A percentile compares a stretch with the other conserved stretches of the same genome.
Evolutionary conservation across 306 rosid species (phyloP).

Genomic region (Mimosa pudica): DNA sequence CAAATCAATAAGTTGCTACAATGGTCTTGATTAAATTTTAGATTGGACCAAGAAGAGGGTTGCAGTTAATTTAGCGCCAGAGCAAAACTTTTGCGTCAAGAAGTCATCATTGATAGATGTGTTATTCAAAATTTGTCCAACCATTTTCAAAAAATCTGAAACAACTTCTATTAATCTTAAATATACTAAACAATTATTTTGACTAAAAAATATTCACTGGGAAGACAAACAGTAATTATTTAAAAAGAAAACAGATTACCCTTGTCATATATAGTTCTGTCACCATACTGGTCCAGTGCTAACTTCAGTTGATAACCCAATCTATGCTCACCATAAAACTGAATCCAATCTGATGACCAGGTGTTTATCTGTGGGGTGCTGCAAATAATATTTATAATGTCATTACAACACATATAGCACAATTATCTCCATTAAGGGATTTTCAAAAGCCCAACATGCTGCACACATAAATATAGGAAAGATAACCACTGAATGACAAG

Average conservation of each 20-base stretch:
- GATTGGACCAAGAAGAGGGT: conserved; percentile 6
- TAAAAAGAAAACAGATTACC: conserved; percentile 44
- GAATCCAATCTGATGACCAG: conserved; percentile 92
- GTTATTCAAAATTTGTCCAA: neutral
- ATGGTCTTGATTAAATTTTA: conserved; percentile 4
- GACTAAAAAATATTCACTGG: neutral
- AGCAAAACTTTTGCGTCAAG: neutral
- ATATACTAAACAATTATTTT: neutral
- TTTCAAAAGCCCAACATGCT: conserved; percentile 2
- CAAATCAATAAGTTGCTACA: neutral
- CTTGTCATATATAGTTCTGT: conserved; percentile 68
- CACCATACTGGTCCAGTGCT: conserved; percentile 67
- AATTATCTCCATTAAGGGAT: conserved; percentile 14
- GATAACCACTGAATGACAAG: conserved; percentile 1
- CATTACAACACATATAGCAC: conserved; percentile 19
- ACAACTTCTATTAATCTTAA: neutral
- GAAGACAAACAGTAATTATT: conserved; percentile 16
- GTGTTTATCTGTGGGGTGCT: conserved; percentile 93
- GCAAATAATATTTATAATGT: conserved; percentile 31
- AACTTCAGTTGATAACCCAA: conserved; percentile 87
- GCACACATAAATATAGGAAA: conserved; percentile 10
- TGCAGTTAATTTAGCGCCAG: neutral
- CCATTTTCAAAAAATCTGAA: neutral
- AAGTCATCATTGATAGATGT: neutral
- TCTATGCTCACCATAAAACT: conserved; percentile 81